phyloP scores from a whole-genome alignment of 2,329 filamentous ascomycete genomes.

The Colletotrichum melonis region DNA sequence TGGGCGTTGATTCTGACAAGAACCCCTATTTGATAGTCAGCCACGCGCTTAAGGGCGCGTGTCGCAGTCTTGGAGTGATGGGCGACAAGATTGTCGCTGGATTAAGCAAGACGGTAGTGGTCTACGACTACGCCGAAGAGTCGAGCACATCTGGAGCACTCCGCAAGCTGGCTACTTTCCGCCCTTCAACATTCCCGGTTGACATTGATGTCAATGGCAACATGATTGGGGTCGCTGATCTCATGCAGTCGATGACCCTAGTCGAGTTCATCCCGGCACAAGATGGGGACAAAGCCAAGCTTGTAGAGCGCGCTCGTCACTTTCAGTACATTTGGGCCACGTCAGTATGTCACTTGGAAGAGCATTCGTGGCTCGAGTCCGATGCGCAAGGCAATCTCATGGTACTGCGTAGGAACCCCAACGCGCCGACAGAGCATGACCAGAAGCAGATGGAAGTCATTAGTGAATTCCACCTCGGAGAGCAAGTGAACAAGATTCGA shows the following conservation, averaged over 20 bases:
- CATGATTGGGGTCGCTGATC: conserved; percentile 84
- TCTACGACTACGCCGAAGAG: conserved; percentile 67
- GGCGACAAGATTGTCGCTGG: conserved; percentile 85
- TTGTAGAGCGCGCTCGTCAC: conserved; percentile 83
- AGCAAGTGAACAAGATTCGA: conserved; percentile 92
- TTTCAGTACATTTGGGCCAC: conserved; percentile 87
- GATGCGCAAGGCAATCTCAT: conserved; percentile 91
- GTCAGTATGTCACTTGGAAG: conserved; percentile 77
- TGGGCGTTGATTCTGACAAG: conserved; percentile 83
- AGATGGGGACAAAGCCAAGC: conserved; percentile 67
- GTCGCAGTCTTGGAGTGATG: conserved; percentile 80
- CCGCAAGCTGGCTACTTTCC: conserved; percentile 78
- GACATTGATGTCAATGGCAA: conserved; percentile 80
- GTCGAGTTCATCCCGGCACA: conserved; percentile 75
- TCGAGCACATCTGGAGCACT: conserved; percentile 69
- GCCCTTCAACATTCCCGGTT: conserved; percentile 85
- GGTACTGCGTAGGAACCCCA: conserved; percentile 78
- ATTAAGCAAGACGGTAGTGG: conserved; percentile 85
- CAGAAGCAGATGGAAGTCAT: conserved; percentile 76
- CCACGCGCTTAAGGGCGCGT: conserved; percentile 80
- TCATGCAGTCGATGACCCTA: conserved; percentile 92
- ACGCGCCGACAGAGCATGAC: conserved; percentile 81
- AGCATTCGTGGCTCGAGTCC: conserved; percentile 81
- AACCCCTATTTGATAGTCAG: conserved; percentile 79
- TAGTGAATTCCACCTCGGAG: conserved; percentile 86